Evolutionary conservation across 768 basidiomycete genomes (phyloP).

Genomic region (Suillus placidus): DNA sequence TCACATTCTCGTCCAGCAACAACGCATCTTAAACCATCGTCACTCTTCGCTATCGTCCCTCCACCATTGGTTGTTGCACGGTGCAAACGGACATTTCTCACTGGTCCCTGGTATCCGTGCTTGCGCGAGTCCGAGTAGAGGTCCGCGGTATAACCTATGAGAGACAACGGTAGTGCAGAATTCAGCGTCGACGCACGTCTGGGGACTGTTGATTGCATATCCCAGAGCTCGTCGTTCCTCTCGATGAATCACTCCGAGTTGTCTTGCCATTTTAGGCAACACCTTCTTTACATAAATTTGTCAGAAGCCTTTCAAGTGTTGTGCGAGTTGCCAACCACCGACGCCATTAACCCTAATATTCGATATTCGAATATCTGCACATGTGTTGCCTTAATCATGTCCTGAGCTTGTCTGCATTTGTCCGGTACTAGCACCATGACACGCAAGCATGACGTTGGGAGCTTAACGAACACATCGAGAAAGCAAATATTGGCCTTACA

Average conservation of each 20-base stretch:
- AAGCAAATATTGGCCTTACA: too few species aligned
- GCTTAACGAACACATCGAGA: neutral
- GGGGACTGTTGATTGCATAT: slow-evolving; percentile 29
- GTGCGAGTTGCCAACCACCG: too few species aligned
- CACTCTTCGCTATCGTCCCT: slow-evolving; percentile 66
- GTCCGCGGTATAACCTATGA: slow-evolving; percentile 24
- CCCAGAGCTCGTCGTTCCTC: slow-evolving; percentile 4
- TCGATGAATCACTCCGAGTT: neutral
- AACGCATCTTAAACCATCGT: slow-evolving; percentile 67
- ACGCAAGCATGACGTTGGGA: neutral
- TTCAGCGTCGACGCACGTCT: slow-evolving; percentile 32
- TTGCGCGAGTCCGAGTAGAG: slow-evolving; percentile 45
- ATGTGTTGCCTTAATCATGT: neutral
- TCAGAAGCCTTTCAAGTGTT: too few species aligned
- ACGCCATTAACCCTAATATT: too few species aligned
- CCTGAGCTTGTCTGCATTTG: neutral
- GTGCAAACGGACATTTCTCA: slow-evolving; percentile 58
- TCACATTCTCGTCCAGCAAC: slow-evolving; percentile 81
- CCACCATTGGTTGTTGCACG: slow-evolving; percentile 65
- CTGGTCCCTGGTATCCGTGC: slow-evolving; percentile 47
- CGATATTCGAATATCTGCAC: too few species aligned
- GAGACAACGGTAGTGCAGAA: slow-evolving; percentile 6
- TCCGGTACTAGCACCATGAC: neutral
- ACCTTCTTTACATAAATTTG: too few species aligned
- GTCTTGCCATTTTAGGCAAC: neutral